Percentiles rank a stretch among this genome's conserved stretches.
These are phyloP conservation scores for Fraxinus paxiana DNA, from an alignment of 305 asterid species.

Conservation along the genomic window DNA sequence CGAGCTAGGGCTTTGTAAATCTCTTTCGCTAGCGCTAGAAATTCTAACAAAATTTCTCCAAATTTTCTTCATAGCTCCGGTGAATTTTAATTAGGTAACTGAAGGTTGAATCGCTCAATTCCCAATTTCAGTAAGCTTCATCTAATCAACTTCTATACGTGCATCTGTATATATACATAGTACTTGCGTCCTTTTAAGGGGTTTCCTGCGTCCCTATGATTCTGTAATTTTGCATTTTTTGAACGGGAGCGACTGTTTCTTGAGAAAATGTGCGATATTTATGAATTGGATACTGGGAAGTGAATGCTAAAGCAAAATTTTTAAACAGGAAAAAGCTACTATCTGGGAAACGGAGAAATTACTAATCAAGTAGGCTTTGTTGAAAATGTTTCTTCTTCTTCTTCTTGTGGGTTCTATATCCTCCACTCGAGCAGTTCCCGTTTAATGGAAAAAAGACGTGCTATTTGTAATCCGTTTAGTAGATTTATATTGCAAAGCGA, in stretches of 20 bases:
- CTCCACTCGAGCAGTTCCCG: not conserved
- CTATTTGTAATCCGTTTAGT: not conserved
- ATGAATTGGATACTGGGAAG: not conserved
- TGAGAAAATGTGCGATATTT: not conserved
- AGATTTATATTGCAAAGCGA: not conserved
- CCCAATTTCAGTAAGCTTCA: constrained; percentile 13
- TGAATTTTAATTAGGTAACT: not conserved
- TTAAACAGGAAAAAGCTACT: not conserved
- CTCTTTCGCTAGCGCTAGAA: not conserved
- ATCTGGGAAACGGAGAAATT: constrained; percentile 1
- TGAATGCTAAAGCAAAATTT: not conserved
- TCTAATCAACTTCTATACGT: not conserved
- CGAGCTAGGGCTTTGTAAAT: constrained; percentile 26
- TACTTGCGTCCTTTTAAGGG: not conserved
- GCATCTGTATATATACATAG: not conserved
- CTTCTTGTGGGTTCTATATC: not conserved
- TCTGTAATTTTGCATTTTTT: not conserved
- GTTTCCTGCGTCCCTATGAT: not conserved
- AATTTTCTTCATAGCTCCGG: not conserved
- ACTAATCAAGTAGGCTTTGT: not conserved
- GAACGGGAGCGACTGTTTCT: constrained; percentile 15
- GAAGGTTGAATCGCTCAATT: not conserved
- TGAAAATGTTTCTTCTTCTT: not conserved
- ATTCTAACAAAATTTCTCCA: not conserved
- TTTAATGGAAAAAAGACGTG: constrained; percentile 9